Percentiles rank a stretch among this genome's conserved stretches.
These are phyloP conservation scores for Rutstroemia sp. DNA, from an alignment of 2,329 filamentous ascomycete species.

Conservation along the genomic window DNA sequence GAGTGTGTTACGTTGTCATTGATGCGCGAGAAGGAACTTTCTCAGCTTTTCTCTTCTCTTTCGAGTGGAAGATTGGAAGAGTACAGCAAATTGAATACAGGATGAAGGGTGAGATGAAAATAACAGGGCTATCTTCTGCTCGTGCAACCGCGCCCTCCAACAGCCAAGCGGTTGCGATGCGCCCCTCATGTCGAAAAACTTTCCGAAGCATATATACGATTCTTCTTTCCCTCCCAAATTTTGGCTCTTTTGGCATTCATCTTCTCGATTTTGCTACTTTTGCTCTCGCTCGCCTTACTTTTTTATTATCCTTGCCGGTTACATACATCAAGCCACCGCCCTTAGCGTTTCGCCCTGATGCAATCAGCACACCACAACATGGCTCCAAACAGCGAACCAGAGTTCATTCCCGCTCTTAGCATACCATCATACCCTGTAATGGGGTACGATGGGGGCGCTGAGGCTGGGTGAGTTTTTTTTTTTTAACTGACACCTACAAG, in stretches of 20 bases:
- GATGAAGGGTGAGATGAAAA: no score
- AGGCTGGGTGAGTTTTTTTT: slow-evolving; percentile 8
- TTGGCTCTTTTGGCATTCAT: neutral
- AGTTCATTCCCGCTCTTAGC: neutral
- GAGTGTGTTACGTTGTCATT: no score
- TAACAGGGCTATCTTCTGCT: no score
- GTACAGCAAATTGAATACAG: neutral
- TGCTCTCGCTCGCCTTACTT: neutral
- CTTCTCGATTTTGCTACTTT: neutral
- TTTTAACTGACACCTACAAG: no score
- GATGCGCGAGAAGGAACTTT: no score
- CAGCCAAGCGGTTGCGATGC: no score
- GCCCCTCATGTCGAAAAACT: no score
- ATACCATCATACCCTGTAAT: neutral
- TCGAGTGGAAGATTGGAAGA: neutral
- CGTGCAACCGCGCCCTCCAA: no score
- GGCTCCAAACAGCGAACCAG: neutral
- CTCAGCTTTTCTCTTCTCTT: neutral
- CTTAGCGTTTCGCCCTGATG: neutral
- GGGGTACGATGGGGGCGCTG: neutral
- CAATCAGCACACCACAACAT: neutral
- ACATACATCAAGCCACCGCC: neutral
- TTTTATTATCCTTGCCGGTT: neutral
- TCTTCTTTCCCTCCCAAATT: no score
- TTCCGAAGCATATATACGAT: no score